Evolutionary conservation across 257 asterid genomes (phyloP), one percentile per base, ranked within the genome.

Genomic region (Solanum lignicaule): DNA sequence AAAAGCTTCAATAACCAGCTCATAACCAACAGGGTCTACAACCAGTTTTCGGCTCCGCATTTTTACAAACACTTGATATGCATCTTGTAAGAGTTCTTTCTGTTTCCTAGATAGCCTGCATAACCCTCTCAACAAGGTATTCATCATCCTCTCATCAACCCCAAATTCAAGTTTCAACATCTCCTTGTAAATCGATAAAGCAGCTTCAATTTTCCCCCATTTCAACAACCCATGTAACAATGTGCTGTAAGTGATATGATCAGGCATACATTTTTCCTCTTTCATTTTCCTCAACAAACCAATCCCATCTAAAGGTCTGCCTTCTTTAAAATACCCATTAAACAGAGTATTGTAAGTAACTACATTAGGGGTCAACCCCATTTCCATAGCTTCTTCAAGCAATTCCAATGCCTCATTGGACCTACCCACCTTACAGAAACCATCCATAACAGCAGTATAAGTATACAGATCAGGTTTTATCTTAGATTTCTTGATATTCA

Each of bases 391-490:
- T 92, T 95, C 94, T 4, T 87, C 86, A 18, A 95, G 93, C 91
- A 96, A 88, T 84, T 91, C 98, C 4, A 87, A 52, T 3, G 99
- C 99, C 90, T 96, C 99, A 2, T 89, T 78, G 0, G 96, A 91
- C 86, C 96, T 91, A 58, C 99, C 99, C 55, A 95, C 99, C 88
- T 95, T 95, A 76, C 98, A 96, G 6, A 95, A 90, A 2, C 98
- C 98, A 89, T 96, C 94, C 97, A 96, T 96, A 89, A 96, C 52
- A 16, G 95, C 95, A 7, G 96, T 92, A 92, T 93, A 96, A 32
- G 94, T 94, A 72, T 95, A 95, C 58, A 92, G 88, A 87, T 96
- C 98, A 3, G 93, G 98, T 75, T 90, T 92, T 69, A 87, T 16
- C 41, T 90, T 21, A 18, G 94, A 91, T 31, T 86, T 89, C 91